Base-by-base conservation (phyloP, 148 eudicot genomes). In the Camellia japonica region DNA sequence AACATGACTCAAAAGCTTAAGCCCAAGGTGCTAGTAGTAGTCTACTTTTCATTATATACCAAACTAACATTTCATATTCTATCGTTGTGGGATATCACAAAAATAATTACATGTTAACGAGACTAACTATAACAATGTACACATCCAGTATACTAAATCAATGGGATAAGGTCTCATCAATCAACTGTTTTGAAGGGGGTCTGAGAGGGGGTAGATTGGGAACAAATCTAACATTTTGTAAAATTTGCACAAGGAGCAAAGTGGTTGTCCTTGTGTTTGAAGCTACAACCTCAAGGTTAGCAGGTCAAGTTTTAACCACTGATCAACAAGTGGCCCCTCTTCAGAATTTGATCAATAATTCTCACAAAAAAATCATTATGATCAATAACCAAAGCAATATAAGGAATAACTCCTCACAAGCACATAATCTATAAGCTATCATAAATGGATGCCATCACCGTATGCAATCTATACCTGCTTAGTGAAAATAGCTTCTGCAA, bases 401-500 rank as follows among this genome's bases (percentile, higher is more conserved):
- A 72, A 72, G 52, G 46, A 15, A 68, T 15, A 68, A 2, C 30
- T 52, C 52, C 44, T 19, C 19, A 15, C 44, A 66, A 7, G 68
- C 10, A 70, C 3, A 38, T 13, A 59, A 7, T 18, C 47, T 54
- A 55, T 19, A 3, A 64, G 49, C 70, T 44, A 30, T 13, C 41
- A 8, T n/a, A 14, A 15, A 18, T 10, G 51, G 3, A 69, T 67
- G 51, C 11, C 41, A 74, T 30, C 78, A 59, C 9, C 68, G 20
- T 47, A 58, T 11, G 47, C 47, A 52, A 16, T 63, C 14, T 23
- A 5, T 44, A 97, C 99, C 95, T 90, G 88, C 92, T 84, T 86
- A 97, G 84, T 77, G 91, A 83, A 86, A 97, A 94, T 71, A 97
- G 71, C 89, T 91, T 94, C 74, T 94, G 88, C 84, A 97, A 90